Percentiles rank a stretch among this genome's conserved stretches.
Conservation (phyloP, 2,329 filamentous ascomycete genomes). For the Alternaria arborescens region DNA sequence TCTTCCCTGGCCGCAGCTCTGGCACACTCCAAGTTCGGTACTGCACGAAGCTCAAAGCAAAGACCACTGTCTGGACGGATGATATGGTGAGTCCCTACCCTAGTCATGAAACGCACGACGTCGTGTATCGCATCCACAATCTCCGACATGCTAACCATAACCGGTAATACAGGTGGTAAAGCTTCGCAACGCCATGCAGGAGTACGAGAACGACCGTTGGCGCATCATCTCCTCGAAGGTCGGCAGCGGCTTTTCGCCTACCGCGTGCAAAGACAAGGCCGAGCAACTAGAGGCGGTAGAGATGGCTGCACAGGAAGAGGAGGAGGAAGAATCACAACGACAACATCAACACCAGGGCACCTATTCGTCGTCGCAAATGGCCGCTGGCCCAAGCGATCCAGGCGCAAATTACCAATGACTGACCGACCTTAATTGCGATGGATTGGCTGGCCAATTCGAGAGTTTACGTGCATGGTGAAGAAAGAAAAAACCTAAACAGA, state of each 20-base stretch:
- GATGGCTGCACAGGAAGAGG: conserved; percentile 34
- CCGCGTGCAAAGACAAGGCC: conserved; percentile 84
- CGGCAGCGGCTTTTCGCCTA: conserved; percentile 86
- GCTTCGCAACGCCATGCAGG: conserved; percentile 77
- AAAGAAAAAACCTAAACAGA: conserved; percentile 7
- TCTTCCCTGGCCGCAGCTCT: conserved; percentile 89
- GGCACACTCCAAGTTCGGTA: conserved; percentile 93
- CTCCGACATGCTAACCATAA: conserved; percentile 47
- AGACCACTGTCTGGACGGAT: conserved; percentile 91
- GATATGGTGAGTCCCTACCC: conserved; percentile 74
- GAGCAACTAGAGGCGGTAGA: conserved; percentile 62
- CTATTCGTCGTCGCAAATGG: conserved; percentile 45
- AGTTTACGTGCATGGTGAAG: conserved; percentile 38
- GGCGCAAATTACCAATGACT: conserved; percentile 48
- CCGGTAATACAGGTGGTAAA: conserved; percentile 71
- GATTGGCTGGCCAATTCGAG: conserved; percentile 33
- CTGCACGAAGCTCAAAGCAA: conserved; percentile 93
- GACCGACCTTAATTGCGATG: conserved; percentile 32
- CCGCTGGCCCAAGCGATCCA: conserved; percentile 42
- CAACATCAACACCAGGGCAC: conserved; percentile 34
- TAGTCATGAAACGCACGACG: conserved; percentile 47
- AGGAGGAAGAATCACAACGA: conserved; percentile 32
- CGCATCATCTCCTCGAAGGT: conserved; percentile 90
- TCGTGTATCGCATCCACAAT: conserved; percentile 42
- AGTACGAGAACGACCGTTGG: conserved; percentile 93